Conservation (phyloP, 1,284 basidiomycete genomes). For the Waitea zeae region DNA sequence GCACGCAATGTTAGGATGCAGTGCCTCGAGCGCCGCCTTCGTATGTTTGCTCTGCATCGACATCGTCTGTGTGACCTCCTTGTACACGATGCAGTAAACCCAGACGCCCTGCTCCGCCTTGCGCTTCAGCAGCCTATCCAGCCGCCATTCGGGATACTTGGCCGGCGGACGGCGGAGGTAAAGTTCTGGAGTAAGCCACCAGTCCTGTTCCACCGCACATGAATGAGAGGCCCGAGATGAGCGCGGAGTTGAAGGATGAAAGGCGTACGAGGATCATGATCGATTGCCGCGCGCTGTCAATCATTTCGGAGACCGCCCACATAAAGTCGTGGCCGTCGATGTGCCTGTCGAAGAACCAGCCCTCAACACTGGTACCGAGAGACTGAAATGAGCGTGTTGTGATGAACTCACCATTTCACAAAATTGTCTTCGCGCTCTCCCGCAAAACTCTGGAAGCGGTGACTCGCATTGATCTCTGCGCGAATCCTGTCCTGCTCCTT, state of each 20-base stretch:
- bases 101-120: constrained; percentile 87
- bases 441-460: constrained; percentile 81
- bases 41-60: constrained; percentile 73
- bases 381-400: not conserved
- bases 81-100: constrained; percentile 80
- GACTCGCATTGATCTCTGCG: constrained; percentile 54
- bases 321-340: constrained; percentile 89
- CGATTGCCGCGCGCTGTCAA: constrained; percentile 57
- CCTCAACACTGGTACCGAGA: too few relatives aligned
- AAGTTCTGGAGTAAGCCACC: constrained; percentile 87
- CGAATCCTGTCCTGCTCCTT: constrained; percentile 46
- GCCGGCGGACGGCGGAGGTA: constrained; percentile 84
- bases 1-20: constrained; percentile 78
- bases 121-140: constrained; percentile 69
- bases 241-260: not conserved
- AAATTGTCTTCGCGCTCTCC: constrained; percentile 48
- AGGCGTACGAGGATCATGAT: constrained; percentile 58
- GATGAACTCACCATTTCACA: constrained; percentile 59
- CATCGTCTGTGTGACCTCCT: constrained; percentile 88
- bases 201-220: constrained; percentile 35
- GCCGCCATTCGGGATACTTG: constrained; percentile 66
- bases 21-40: constrained; percentile 61
- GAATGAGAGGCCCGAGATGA: too few relatives aligned
- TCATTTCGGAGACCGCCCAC: constrained; percentile 80
- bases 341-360: constrained; percentile 31